phyloP scores from a whole-genome alignment of 306 rosid species.

The Corylus heterophylla region DNA sequence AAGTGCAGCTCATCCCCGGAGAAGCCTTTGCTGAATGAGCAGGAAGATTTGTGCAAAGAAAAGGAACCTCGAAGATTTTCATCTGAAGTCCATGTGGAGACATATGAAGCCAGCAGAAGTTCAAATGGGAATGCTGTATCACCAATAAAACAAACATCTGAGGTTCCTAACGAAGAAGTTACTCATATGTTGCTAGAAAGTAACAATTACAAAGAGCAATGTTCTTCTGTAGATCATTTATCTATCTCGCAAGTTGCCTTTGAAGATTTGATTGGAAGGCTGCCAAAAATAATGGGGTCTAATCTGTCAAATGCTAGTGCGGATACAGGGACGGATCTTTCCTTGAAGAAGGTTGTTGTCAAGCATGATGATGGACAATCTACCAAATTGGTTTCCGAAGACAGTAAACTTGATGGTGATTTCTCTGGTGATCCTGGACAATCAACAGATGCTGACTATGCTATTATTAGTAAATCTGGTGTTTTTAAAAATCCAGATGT shows the following conservation, averaged over 20 bases:
- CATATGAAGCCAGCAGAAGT: conserved; percentile 11
- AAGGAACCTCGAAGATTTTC: conserved; percentile 22
- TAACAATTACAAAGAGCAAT: conserved; percentile 21
- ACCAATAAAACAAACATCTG: conserved; percentile 27
- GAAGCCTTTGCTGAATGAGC: conserved; percentile 21
- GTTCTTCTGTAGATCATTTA: conserved; percentile 32
- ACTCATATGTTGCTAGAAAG: conserved; percentile 23
- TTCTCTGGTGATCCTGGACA: conserved; percentile 10
- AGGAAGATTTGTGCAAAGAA: conserved; percentile 35
- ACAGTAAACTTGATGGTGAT: conserved; percentile 18
- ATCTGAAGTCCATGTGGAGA: conserved; percentile 27
- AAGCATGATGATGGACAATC: neutral
- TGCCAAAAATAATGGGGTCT: conserved; percentile 27
- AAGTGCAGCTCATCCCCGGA: conserved; percentile 27
- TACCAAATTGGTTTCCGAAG: conserved; percentile 21
- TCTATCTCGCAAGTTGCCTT: conserved; percentile 24
- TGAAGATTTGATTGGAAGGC: conserved; percentile 32
- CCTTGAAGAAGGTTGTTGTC: neutral
- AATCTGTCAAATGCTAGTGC: conserved; percentile 6
- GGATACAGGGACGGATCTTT: conserved; percentile 1
- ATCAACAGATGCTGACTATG: conserved; percentile 36
- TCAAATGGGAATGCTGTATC: conserved; percentile 22
- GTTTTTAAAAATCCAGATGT: conserved; percentile 27
- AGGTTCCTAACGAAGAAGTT: conserved; percentile 30
- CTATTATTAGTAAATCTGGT: conserved; percentile 28